Conservation (phyloP, 306 rosid species). For the Trifolium repens region DNA sequence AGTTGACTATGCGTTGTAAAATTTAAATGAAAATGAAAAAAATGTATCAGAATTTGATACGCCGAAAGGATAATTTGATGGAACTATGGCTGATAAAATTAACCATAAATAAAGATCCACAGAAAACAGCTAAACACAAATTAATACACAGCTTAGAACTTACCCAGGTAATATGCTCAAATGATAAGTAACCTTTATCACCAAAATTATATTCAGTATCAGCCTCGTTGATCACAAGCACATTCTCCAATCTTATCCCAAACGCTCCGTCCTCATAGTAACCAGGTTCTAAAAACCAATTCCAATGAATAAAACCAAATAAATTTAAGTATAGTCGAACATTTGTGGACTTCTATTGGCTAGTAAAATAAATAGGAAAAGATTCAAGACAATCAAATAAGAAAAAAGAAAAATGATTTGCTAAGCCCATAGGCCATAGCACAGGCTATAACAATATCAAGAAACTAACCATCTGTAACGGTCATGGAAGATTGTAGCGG, state of each 20-base stretch:
- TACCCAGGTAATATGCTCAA: slow-evolving; percentile 99
- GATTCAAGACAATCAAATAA: slow-evolving; percentile 25
- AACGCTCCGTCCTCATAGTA: slow-evolving; percentile 92
- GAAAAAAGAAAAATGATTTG: slow-evolving; percentile 10
- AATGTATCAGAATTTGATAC: background rate
- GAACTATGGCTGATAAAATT: background rate
- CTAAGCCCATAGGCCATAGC: slow-evolving; percentile 1
- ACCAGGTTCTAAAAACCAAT: slow-evolving; percentile 80
- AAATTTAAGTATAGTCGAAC: slow-evolving; percentile 6
- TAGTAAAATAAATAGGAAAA: slow-evolving; percentile 22
- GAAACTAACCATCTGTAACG: slow-evolving; percentile 90
- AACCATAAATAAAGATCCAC: slow-evolving; percentile 17
- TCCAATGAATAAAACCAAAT: slow-evolving; percentile 20
- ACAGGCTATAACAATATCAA: slow-evolving; percentile 1
- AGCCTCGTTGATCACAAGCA: slow-evolving; percentile 83
- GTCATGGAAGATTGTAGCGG: slow-evolving; percentile 93
- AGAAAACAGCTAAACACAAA: background rate
- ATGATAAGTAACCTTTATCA: slow-evolving; percentile 81
- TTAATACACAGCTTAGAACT: slow-evolving; percentile 27
- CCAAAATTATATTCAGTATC: slow-evolving; percentile 85
- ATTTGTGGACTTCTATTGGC: slow-evolving; percentile 15
- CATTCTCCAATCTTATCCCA: slow-evolving; percentile 98
- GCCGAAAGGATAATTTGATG: background rate
- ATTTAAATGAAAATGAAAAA: background rate
- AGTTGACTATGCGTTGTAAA: too few relatives aligned